phyloP scores from a whole-genome alignment of 331 rosid genomes.

The Spiraea crenata region DNA sequence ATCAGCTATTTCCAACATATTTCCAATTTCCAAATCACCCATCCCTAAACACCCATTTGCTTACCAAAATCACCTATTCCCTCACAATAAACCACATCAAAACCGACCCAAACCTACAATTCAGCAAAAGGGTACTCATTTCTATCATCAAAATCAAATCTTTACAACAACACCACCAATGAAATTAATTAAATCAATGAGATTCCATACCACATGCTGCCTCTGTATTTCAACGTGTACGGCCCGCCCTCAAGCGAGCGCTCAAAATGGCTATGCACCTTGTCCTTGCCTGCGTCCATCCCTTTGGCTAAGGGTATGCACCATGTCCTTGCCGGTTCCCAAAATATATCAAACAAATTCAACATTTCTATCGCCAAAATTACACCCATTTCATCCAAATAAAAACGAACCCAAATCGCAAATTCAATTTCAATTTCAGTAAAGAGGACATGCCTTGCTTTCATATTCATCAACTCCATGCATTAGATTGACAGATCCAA shows the following conservation, averaged over 20 bases:
- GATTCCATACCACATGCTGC: conserved; percentile 73
- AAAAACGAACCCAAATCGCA: too few relatives aligned
- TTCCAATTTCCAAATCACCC: too few relatives aligned
- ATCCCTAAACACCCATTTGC: too few relatives aligned
- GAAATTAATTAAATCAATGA: background rate
- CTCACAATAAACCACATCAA: conserved; percentile 12
- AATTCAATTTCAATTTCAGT: too few relatives aligned
- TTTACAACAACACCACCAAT: background rate
- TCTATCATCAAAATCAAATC: background rate
- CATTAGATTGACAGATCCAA: conserved; percentile 93
- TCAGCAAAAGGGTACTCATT: background rate
- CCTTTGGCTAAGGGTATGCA: conserved; percentile 77
- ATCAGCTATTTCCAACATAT: too few relatives aligned
- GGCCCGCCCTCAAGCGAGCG: too few relatives aligned
- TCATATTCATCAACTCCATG: conserved; percentile 96
- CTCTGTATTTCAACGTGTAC: conserved; percentile 74
- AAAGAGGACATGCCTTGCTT: conserved; percentile 74
- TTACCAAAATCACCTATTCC: background rate
- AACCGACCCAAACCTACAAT: conserved; percentile 15
- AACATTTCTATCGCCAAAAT: too few relatives aligned
- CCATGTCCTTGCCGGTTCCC: too few relatives aligned
- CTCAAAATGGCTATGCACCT: conserved; percentile 84
- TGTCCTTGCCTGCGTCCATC: conserved; percentile 72
- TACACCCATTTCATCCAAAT: too few relatives aligned
- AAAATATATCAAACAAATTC: too few relatives aligned